Base-by-base conservation (phyloP, 2,329 filamentous ascomycete genomes). In the Aspergillus thermomutatus region DNA sequence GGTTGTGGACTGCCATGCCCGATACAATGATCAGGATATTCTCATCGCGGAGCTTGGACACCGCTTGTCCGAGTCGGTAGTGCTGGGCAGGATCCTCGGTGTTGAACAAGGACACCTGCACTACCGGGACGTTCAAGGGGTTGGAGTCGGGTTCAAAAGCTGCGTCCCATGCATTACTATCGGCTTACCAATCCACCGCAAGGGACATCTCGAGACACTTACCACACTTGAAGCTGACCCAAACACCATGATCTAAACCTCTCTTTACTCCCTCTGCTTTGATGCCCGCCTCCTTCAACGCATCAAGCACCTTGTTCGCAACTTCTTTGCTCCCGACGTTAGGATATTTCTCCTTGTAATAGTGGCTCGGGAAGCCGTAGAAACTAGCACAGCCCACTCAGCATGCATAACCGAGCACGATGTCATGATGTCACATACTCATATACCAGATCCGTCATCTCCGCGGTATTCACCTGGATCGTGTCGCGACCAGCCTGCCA, bases 241-340 rank as follows among this genome's bases (percentile, higher is more conserved):
- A 92, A 25, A 91, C 87, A 21, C 89, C 89, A 67, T 92, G 89
- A 65, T 92, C 89, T 1, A 91, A 77, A 0, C 88, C 89, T 43
- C 88, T 78, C 48, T 83, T 80, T 0, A 86, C 81, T 2, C 82
- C 82, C 58, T 83, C 75, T 1, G 83, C 82, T 53, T 82, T 76
- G 61, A 90, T 87, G 1, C 83, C 85, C 0, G 83, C 81, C 4
- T 79, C 69, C 3, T 76, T 73, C 5, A 91, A 76, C 51, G 82
- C 70, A 17, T 73, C 69, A 37, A 89, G 79, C 53, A 91, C 79
- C 52, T 80, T 80, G 25, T 80, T 72, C 1, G 87, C 86, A 6
- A 91, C 69, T 40, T 82, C 77, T 3, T 81, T 81, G 47, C 80
- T 85, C 31, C 87, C 88, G 31, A 75, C 80, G 64, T 87, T 85